Evolutionary conservation across 2,329 filamentous ascomycete genomes (phyloP).

Genomic region (Hymenotorrendiella dingleyae): DNA sequence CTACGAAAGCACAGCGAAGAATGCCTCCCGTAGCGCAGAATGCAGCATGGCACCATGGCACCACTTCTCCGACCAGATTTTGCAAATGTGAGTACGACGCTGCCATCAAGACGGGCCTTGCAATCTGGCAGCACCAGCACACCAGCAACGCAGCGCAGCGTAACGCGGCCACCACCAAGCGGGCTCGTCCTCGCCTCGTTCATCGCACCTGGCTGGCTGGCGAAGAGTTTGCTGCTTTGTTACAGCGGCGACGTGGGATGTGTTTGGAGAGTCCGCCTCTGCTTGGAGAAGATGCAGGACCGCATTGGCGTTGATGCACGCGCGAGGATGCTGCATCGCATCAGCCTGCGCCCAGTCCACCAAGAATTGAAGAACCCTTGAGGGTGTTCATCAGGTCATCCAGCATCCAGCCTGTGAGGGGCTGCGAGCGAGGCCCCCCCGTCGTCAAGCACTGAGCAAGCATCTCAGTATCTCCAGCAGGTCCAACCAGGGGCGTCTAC

Average conservation of each 20-base stretch:
- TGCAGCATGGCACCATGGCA: background rate
- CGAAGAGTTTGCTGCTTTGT: background rate
- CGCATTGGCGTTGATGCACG: slow-evolving; percentile 7
- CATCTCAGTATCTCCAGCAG: background rate
- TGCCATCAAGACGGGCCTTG: background rate
- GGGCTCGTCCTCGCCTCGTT: slow-evolving; percentile 3
- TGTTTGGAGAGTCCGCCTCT: background rate
- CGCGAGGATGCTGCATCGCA: slow-evolving; percentile 6
- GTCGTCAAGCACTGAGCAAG: background rate
- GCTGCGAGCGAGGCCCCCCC: background rate
- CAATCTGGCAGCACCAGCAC: background rate
- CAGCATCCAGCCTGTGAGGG: too few relatives aligned
- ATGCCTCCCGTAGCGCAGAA: too few relatives aligned
- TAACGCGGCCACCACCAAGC: background rate
- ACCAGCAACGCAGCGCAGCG: background rate
- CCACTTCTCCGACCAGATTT: background rate
- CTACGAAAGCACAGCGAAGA: background rate
- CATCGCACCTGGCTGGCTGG: slow-evolving; percentile 9
- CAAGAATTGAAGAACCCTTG: too few relatives aligned
- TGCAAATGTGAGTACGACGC: background rate
- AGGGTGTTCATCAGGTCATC: background rate
- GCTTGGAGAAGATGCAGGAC: slow-evolving; percentile 4
- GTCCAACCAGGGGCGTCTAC: background rate
- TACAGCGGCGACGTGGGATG: background rate
- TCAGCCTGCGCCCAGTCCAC: slow-evolving; percentile 4